Base-by-base conservation (phyloP, 345 rosid species). In the Gossypium rotundifolium region DNA sequence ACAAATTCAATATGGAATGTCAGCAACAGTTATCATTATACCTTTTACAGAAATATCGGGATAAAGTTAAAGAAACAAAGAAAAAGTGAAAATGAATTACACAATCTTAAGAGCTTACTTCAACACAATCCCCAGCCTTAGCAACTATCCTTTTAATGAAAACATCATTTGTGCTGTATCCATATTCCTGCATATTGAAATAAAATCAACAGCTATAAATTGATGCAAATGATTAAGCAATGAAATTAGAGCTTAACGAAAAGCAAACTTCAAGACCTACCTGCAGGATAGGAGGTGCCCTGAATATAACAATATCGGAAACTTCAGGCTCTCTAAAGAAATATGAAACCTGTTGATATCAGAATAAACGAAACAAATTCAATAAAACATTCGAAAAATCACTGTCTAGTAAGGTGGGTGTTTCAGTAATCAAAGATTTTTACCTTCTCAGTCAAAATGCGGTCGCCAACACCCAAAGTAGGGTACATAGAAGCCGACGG, bases 71-170 rank as follows among this genome's bases (percentile, higher is more conserved):
- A 25, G 38, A 59, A 44, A 25, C 0, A 7, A 42, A 68, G 20
- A 40, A 40, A 33, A 60, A 48, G 65, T 33, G 55, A 51, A 72
- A 70, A 69, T 59, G 70, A 83, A 73, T 40, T 67, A 66, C 46
- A 68, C 57, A 77, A 60, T 79, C 46, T 65, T 60, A 75, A 76
- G 68, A 25, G 76, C 92, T 88, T 87, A 92, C 98, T 79, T 92
- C 89, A 72, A 94, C 97, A 81, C 65, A 79, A 67, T 94, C 98
- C 59, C 98, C 97, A 69, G 87, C 95, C 77, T 83, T 89, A 6
- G 98, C 98, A 68, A 94, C 98, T 68, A 94, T 83, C 82, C 98
- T 90, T 79, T 94, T 94, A 29, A 94, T 89, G 79, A 90, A 90
- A 46, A 88, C 97, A 78, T 87, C 97, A 14, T 84, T 80, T 18